phyloP scores from a whole-genome alignment of 208 protist species.

The Leishmania lainsoni region DNA sequence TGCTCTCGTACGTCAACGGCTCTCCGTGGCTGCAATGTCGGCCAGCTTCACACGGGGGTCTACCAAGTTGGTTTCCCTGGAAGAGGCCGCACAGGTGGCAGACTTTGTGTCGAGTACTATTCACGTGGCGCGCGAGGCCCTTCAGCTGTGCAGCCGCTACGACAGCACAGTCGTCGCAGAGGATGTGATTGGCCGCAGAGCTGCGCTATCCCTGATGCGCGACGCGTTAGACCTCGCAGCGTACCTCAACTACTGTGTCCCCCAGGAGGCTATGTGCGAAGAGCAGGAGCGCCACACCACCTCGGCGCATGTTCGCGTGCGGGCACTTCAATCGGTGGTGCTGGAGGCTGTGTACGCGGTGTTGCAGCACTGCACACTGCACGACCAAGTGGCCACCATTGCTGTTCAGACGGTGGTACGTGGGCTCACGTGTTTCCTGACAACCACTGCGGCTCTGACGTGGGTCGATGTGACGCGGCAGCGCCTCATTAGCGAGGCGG shows the following conservation, averaged over 20 bases:
- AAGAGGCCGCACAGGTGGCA: slow-evolving; percentile 42
- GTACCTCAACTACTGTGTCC: slow-evolving; percentile 62
- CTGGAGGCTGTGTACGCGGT: slow-evolving; percentile 60
- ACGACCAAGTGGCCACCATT: slow-evolving; percentile 35
- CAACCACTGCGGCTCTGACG: slow-evolving; percentile 45
- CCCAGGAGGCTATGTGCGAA: slow-evolving; percentile 58
- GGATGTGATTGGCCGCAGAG: slow-evolving; percentile 37
- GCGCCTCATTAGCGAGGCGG: slow-evolving; percentile 24
- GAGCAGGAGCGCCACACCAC: slow-evolving; percentile 76
- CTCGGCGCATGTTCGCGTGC: slow-evolving; percentile 59
- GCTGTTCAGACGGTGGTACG: slow-evolving; percentile 58
- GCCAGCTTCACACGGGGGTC: slow-evolving; percentile 22
- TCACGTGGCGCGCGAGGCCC: slow-evolving; percentile 56
- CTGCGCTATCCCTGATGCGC: slow-evolving; percentile 53
- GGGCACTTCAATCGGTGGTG: slow-evolving; percentile 61
- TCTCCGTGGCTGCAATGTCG: slow-evolving; percentile 28
- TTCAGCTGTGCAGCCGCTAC: slow-evolving; percentile 46
- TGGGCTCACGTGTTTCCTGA: slow-evolving; percentile 75
- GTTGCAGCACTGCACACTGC: slow-evolving; percentile 55
- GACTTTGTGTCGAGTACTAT: slow-evolving; percentile 76
- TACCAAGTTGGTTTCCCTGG: not conserved
- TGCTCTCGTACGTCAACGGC: slow-evolving; percentile 47
- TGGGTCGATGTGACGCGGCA: slow-evolving; percentile 44
- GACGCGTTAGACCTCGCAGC: slow-evolving; percentile 63
- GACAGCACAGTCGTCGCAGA: slow-evolving; percentile 28